Conservation (phyloP, 2,329 filamentous ascomycete genomes). For the Emmonsiellopsis sp. region DNA sequence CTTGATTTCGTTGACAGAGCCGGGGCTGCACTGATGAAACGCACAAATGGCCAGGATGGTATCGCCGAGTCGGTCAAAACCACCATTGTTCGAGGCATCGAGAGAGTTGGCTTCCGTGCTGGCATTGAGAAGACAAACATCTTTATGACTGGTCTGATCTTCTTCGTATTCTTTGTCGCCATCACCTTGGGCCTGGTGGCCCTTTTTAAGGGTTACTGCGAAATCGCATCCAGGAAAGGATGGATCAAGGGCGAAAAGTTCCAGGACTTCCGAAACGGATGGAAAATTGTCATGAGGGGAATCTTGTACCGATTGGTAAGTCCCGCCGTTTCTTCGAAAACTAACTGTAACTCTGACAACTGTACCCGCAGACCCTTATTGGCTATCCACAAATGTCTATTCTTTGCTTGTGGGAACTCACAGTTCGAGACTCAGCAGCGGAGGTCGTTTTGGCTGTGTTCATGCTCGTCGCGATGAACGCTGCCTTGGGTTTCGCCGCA, state of each 20-base stretch:
- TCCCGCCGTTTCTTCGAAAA: not conserved
- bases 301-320: slow-evolving; percentile 73
- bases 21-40: slow-evolving; percentile 40
- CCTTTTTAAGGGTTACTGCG: slow-evolving; percentile 71
- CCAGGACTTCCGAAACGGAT: slow-evolving; percentile 86
- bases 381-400: slow-evolving; percentile 87
- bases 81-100: slow-evolving; percentile 64
- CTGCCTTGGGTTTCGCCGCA: slow-evolving; percentile 73
- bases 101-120: slow-evolving; percentile 78
- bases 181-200: slow-evolving; percentile 63
- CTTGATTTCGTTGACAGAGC: slow-evolving; percentile 30
- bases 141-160: slow-evolving; percentile 82
- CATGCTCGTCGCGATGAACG: slow-evolving; percentile 72
- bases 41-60: slow-evolving; percentile 40
- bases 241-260: slow-evolving; percentile 82
- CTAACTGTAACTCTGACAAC: slow-evolving; percentile 4
- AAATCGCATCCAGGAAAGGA: slow-evolving; percentile 62
- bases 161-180: slow-evolving; percentile 77
- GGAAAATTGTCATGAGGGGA: slow-evolving; percentile 85
- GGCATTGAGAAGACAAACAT: slow-evolving; percentile 83
- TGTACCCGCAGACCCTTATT: slow-evolving; percentile 54
- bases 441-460: slow-evolving; percentile 80
- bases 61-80: slow-evolving; percentile 40
- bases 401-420: slow-evolving; percentile 89
- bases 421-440: slow-evolving; percentile 71